A percentile compares a stretch with the other conserved stretches of the same genome.
These are phyloP conservation scores for Talaromyces sp. DNA, from an alignment of 2,329 filamentous ascomycete genomes.

Conservation along the genomic window DNA sequence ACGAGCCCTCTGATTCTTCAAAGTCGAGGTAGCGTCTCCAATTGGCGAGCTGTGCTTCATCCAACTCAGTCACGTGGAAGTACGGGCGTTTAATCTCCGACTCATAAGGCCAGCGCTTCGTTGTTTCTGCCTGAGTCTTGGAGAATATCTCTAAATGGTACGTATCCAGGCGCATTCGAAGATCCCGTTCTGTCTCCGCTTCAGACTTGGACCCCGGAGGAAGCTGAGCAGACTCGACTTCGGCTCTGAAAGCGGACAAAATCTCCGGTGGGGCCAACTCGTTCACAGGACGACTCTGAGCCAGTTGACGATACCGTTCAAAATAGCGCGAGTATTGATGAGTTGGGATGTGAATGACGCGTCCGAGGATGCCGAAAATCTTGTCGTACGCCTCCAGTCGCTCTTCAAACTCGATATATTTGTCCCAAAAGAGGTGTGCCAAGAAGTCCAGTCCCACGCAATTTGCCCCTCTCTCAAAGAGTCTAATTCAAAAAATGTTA, in stretches of 20 bases:
- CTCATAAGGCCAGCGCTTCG: conserved; percentile 91
- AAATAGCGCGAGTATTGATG: conserved; percentile 95
- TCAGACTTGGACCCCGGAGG: conserved; percentile 53
- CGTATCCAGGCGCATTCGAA: conserved; percentile 73
- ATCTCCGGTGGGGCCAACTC: conserved; percentile 68
- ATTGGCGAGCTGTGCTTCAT: conserved; percentile 75
- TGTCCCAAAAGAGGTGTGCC: conserved; percentile 96
- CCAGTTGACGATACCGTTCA: conserved; percentile 76
- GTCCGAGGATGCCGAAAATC: conserved; percentile 76
- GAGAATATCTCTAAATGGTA: conserved; percentile 77
- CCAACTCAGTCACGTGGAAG: conserved; percentile 91
- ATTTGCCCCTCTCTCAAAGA: conserved; percentile 84
- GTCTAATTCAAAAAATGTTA: conserved; percentile 50
- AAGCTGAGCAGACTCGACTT: conserved; percentile 55
- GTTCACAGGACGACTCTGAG: conserved; percentile 63
- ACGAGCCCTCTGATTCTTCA: conserved; percentile 80
- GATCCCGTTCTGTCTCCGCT: conserved; percentile 74
- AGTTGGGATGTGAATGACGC: conserved; percentile 84
- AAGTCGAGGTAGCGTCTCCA: conserved; percentile 98
- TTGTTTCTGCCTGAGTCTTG: conserved; percentile 78
- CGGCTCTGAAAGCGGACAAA: conserved; percentile 62
- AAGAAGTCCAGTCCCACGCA: conserved; percentile 89
- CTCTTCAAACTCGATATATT: conserved; percentile 96
- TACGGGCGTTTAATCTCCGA: conserved; percentile 93
- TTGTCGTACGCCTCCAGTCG: conserved; percentile 76